These are phyloP conservation scores for Rhizopogon sp. DNA, from an alignment of 768 basidiomycete genomes.

Conservation along the genomic window DNA sequence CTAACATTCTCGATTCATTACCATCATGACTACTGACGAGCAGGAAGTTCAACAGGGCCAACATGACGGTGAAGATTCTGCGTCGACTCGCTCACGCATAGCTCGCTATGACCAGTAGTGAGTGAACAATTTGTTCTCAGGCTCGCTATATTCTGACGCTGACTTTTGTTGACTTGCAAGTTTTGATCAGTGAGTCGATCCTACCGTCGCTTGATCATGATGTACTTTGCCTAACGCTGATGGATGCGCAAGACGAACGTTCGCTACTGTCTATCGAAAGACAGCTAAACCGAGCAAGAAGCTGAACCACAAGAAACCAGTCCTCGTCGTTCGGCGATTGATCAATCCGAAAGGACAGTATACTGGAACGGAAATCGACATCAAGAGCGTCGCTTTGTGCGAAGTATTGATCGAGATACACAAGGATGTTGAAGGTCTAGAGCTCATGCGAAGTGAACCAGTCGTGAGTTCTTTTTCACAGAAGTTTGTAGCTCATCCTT, in stretches of 20 bases:
- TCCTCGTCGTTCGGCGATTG: conserved; percentile 17
- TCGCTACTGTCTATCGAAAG: neutral
- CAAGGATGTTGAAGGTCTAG: neutral
- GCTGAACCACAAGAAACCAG: conserved; percentile 14
- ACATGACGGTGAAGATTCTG: neutral
- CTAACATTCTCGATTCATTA: no score
- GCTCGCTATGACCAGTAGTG: neutral
- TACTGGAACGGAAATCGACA: neutral
- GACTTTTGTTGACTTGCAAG: neutral
- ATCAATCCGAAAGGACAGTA: conserved; percentile 3
- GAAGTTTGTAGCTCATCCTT: neutral
- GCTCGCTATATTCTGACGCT: neutral
- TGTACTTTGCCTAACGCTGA: neutral
- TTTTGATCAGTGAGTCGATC: neutral
- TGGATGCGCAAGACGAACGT: neutral
- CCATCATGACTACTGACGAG: neutral
- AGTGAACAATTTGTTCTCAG: neutral
- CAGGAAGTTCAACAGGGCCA: neutral
- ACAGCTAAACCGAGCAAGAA: conserved; percentile 1
- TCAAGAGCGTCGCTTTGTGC: neutral
- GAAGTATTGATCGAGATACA: neutral
- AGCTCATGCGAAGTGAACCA: conserved; percentile 5
- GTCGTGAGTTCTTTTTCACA: neutral
- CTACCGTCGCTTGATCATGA: neutral
- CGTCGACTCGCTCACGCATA: neutral